Conservation (phyloP, 768 basidiomycete species). For the Rickenella mellea region DNA sequence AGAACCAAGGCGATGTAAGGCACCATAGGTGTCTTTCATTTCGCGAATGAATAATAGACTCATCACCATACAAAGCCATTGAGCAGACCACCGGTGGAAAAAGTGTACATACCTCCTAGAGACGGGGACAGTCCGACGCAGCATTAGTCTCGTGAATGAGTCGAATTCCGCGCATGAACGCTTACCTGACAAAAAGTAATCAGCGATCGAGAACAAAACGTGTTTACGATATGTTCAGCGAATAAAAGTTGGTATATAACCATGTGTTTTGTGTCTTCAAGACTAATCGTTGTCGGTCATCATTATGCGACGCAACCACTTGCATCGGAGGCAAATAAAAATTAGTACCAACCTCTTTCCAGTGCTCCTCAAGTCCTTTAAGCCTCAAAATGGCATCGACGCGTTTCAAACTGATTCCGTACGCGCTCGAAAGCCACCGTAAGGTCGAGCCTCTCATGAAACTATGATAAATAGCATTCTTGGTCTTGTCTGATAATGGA, state of each 20-base stretch:
- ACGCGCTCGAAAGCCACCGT: conserved; percentile 48
- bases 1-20: conserved; percentile 52
- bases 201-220: too few species aligned
- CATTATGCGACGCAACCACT: conserved; percentile 30
- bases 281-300: conserved; percentile 84
- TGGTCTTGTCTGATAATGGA: conserved; percentile 57
- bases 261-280: conserved; percentile 67
- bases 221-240: too few species aligned
- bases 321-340: conserved; percentile 3
- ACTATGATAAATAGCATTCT: conserved; percentile 46
- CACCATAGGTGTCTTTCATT: conserved; percentile 47
- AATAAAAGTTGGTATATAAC: conserved; percentile 45
- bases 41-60: conserved; percentile 62
- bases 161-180: conserved; percentile 11
- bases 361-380: conserved; percentile 66
- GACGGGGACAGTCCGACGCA: conserved; percentile 6
- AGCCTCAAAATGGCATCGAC: conserved; percentile 76
- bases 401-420: conserved; percentile 66
- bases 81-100: background rate
- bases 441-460: conserved; percentile 57
- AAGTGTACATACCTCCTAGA: conserved; percentile 2
- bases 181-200: conserved; percentile 28
- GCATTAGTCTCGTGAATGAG: conserved; percentile 11
- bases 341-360: conserved; percentile 53
- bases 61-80: conserved; percentile 27